Base-by-base conservation (phyloP, 768 basidiomycete genomes). In the Tylopilus cervinicoccineus region DNA sequence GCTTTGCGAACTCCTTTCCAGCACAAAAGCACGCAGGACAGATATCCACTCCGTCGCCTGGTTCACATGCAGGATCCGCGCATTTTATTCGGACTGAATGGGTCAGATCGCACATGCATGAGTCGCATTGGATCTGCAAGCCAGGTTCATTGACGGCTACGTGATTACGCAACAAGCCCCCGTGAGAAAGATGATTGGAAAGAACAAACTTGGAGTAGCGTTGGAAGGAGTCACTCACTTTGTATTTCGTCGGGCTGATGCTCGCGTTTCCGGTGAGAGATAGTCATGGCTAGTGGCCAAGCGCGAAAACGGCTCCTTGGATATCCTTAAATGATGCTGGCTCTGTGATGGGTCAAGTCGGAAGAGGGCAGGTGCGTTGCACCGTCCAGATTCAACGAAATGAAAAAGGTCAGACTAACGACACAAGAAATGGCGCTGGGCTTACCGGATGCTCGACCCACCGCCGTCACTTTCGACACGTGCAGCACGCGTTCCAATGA, bases 61-160 rank as follows among this genome's bases (percentile, higher is more conserved):
- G 78, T 43, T 81, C 84, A 45, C 88, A 93, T 33, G 70, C 73
- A 6, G 81, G 77, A 67, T 90, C 88, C 27, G 95, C 94, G 64
- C 95, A 99, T 69, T 94, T 93, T 64, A 99, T 92, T 53, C 94
- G 87, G 53, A 96, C 83, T n/a, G 90, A 90, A 64, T 97, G 93
- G 4, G 96, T 97, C 56, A 98, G 78, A 70, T 98, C 93, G 69
- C 83, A 80, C 53, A 72, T 72, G 68, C 94, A 95, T 13, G 80
- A 70, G 65, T 93, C 92, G 72, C 92, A 94, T 55, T 84, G 78
- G 56, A 88, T 87, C 61, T 89, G 84, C 29, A 86, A 73, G 50
- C 88, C 90, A 14, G 89, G 88, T 55, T 92, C 89, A 60, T 81
- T 87, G 45, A 88, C 79, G 55, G 81, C 84, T 87, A 56, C 24